These are phyloP conservation scores for Suillus lakei DNA, from an alignment of 768 basidiomycete species.

Conservation along the genomic window DNA sequence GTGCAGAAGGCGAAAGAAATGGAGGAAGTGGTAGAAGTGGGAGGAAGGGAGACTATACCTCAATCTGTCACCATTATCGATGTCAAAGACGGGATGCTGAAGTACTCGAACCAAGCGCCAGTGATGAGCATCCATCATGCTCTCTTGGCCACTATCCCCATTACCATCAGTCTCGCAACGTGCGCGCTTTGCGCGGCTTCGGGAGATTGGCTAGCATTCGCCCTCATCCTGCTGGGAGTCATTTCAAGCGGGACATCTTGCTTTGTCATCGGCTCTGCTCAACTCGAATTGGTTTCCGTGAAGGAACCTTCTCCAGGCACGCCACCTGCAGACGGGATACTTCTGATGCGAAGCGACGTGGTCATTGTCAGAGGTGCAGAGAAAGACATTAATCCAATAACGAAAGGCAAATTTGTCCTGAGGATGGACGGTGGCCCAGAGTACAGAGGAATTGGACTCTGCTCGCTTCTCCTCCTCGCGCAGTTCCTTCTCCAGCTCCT, in stretches of 20 bases:
- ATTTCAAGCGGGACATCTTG: conserved; percentile 36
- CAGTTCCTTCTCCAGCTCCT: conserved; percentile 41
- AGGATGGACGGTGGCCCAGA: conserved; percentile 21
- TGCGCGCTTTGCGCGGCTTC: conserved; percentile 31
- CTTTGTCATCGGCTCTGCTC: conserved; percentile 36
- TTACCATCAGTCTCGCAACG: conserved; percentile 23
- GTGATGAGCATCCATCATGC: conserved; percentile 11
- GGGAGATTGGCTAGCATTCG: conserved; percentile 35
- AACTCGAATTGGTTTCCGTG: conserved; percentile 24
- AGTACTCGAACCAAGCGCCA: conserved; percentile 13
- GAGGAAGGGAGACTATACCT: conserved; percentile 26
- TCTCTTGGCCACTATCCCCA: conserved; percentile 30
- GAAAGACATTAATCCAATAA: conserved; percentile 35
- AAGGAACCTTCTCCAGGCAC: conserved; percentile 24
- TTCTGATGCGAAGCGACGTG: conserved; percentile 28
- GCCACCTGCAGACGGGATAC: conserved; percentile 37
- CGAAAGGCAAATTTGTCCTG: conserved; percentile 35
- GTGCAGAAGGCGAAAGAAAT: conserved; percentile 19
- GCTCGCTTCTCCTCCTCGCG: conserved; percentile 35
- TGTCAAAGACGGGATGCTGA: conserved; percentile 8
- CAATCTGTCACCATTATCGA: conserved; percentile 20
- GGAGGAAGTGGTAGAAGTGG: conserved; percentile 12
- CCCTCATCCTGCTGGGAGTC: conserved; percentile 39
- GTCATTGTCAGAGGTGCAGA: conserved; percentile 39
- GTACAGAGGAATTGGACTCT: conserved; percentile 29